Conservation (phyloP, 208 protist species). For the Leishmania lainsoni region DNA sequence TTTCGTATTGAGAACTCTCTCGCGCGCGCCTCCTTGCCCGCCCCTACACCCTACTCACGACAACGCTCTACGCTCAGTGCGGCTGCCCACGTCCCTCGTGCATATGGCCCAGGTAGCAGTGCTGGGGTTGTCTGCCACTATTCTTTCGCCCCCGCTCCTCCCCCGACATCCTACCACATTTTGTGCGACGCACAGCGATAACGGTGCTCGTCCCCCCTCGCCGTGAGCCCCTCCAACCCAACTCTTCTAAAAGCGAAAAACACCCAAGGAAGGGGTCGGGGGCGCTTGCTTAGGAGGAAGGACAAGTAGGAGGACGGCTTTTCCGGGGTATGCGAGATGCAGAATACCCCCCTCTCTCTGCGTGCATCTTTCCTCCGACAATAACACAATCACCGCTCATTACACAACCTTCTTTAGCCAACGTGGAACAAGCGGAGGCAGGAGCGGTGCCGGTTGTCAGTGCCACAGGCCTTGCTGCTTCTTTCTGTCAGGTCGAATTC, state of each 20-base stretch:
- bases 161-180: not conserved
- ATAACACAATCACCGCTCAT: not conserved
- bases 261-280: not conserved
- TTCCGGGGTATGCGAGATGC: too few relatives aligned
- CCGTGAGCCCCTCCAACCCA: not conserved
- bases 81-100: not conserved
- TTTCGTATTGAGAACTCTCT: not conserved
- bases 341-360: not conserved
- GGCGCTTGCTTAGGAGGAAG: not conserved
- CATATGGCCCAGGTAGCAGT: not conserved
- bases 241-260: not conserved
- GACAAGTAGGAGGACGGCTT: too few relatives aligned
- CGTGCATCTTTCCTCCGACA: not conserved
- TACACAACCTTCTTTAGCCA: not conserved
- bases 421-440: not conserved
- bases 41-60: not conserved
- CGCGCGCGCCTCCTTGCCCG: not conserved
- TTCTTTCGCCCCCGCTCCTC: not conserved
- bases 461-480: not conserved
- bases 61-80: not conserved
- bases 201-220: not conserved
- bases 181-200: not conserved
- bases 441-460: not conserved
- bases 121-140: not conserved
- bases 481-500: not conserved